Evolutionary conservation across 371 early-diverging fungal species (phyloP).

Genomic region (Mortierella sp.): DNA sequence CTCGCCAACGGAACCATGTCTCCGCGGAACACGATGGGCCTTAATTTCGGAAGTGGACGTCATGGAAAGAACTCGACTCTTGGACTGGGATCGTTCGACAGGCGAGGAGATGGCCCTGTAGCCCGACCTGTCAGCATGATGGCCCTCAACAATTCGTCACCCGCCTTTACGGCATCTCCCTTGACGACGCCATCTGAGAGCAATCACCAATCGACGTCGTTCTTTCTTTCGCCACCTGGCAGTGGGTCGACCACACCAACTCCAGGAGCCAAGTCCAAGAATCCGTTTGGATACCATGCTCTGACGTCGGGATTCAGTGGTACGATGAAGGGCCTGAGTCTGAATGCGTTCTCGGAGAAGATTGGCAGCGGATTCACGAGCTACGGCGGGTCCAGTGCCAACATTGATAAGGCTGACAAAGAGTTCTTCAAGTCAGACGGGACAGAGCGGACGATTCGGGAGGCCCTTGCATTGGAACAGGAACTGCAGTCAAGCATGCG

Average conservation of each 20-base stretch:
- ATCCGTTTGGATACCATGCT: slow-evolving; percentile 46
- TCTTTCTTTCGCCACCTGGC: slow-evolving; percentile 26
- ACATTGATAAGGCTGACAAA: slow-evolving; percentile 30
- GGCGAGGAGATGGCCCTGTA: slow-evolving; percentile 2
- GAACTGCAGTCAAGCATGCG: slow-evolving; percentile 16
- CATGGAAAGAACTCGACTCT: slow-evolving; percentile 39
- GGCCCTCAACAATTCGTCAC: slow-evolving; percentile 36
- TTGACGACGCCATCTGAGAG: slow-evolving; percentile 18
- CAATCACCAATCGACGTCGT: slow-evolving; percentile 10
- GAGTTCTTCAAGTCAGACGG: slow-evolving; percentile 24
- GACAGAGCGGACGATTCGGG: slow-evolving; percentile 18
- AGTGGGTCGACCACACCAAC: slow-evolving; percentile 42
- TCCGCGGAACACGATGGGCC: slow-evolving; percentile 42
- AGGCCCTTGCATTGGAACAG: slow-evolving; percentile 20
- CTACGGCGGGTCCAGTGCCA: slow-evolving; percentile 17
- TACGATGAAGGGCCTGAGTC: slow-evolving; percentile 56
- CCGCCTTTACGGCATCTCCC: slow-evolving; percentile 22
- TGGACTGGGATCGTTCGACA: slow-evolving; percentile 10
- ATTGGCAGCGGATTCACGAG: slow-evolving; percentile 50
- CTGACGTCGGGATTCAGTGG: slow-evolving; percentile 50
- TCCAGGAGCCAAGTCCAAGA: slow-evolving; percentile 31
- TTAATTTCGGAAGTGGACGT: slow-evolving; percentile 32
- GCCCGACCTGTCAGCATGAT: slow-evolving; percentile 50
- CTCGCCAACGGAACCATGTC: slow-evolving; percentile 46
- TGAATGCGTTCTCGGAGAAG: slow-evolving; percentile 52